These are phyloP conservation scores for Yamadazyma songkhlaensis DNA, from an alignment of 1,139 yeast genomes.

Conservation along the genomic window DNA sequence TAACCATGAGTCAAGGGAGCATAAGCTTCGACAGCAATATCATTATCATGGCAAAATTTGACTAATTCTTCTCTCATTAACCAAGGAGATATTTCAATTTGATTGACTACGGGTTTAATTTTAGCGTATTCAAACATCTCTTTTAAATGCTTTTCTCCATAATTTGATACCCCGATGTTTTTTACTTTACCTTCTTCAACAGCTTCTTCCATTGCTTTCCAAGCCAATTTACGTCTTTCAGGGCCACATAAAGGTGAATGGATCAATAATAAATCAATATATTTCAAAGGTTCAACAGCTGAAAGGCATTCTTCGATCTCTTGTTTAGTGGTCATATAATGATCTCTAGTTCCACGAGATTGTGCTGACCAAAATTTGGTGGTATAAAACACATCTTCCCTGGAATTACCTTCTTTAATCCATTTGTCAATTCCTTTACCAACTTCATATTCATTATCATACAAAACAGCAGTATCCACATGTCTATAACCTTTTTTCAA, in stretches of 20 bases:
- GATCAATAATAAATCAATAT: conserved; percentile 53
- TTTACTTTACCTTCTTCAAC: conserved; percentile 54
- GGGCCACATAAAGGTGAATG: conserved; percentile 63
- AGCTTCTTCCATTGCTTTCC: conserved; percentile 63
- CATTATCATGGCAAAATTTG: conserved; percentile 43
- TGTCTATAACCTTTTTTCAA: conserved; percentile 50
- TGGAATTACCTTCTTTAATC: conserved; percentile 47
- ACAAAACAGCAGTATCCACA: conserved; percentile 60
- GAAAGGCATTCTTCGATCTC: conserved; percentile 29
- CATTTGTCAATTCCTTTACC: conserved; percentile 52
- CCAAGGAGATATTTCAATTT: conserved; percentile 77
- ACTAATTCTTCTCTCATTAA: conserved; percentile 64
- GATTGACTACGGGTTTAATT: conserved; percentile 57
- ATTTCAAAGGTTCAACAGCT: conserved; percentile 32
- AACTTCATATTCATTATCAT: conserved; percentile 56
- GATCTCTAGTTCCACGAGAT: conserved; percentile 14
- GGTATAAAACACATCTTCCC: conserved; percentile 68
- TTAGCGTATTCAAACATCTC: conserved; percentile 52
- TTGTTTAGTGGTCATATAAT: conserved; percentile 19
- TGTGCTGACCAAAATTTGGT: conserved; percentile 40
- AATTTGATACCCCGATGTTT: conserved; percentile 69
- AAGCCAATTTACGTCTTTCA: conserved; percentile 49
- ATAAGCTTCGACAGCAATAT: conserved; percentile 36
- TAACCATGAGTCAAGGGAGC: conserved; percentile 40
- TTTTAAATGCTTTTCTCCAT: conserved; percentile 58